These are phyloP conservation scores for Neocatenulostroma microsporum DNA, from an alignment of 2,329 filamentous ascomycete species.

Conservation along the genomic window DNA sequence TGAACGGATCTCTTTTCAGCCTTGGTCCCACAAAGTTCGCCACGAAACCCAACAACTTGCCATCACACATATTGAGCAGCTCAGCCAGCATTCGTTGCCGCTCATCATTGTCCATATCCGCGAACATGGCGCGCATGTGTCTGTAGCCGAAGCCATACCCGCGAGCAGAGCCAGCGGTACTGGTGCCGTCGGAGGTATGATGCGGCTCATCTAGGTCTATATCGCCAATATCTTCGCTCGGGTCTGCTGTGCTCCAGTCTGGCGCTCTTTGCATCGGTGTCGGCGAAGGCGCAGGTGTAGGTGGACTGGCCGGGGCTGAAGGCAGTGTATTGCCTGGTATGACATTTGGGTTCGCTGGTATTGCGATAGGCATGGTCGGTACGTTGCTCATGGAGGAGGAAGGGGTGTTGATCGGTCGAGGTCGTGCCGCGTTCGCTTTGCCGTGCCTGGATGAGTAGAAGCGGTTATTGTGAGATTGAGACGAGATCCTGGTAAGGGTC, in stretches of 20 bases:
- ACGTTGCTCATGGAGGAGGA: constrained; percentile 18
- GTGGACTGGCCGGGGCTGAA: constrained; percentile 57
- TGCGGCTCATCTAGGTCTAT: constrained; percentile 24
- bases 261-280: constrained; percentile 55
- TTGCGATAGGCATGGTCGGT: constrained; percentile 39
- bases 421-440: constrained; percentile 31
- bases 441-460: constrained; percentile 19
- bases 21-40: constrained; percentile 91
- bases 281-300: constrained; percentile 59
- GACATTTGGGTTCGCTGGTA: constrained; percentile 37
- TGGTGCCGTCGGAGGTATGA: constrained; percentile 16
- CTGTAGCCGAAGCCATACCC: constrained; percentile 45
- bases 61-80: constrained; percentile 87
- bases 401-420: constrained; percentile 40
- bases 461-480: constrained; percentile 26
- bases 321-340: constrained; percentile 55
- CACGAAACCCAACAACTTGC: constrained; percentile 89
- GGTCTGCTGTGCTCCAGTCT: constrained; percentile 69
- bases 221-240: constrained; percentile 70
- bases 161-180: constrained; percentile 17
- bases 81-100: constrained; percentile 77
- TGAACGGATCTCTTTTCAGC: constrained; percentile 93
- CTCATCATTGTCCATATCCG: constrained; percentile 65
- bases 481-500: constrained; percentile 23
- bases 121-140: constrained; percentile 72